Evolutionary conservation across 352 stramenopile species (phyloP).

Genomic region (Pythium volutum): DNA sequence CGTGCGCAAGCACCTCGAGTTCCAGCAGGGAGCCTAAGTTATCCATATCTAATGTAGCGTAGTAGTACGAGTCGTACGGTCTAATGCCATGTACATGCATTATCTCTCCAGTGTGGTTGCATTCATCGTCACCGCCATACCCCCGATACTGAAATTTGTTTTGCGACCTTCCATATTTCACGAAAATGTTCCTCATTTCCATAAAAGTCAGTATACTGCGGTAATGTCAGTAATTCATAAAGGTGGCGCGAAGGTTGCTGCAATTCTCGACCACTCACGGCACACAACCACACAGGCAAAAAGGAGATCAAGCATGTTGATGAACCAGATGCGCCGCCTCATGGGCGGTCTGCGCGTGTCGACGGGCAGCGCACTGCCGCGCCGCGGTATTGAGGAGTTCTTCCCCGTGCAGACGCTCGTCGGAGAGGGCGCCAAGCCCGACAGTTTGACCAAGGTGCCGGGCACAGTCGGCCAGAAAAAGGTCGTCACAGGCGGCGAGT

Average conservation of each 20-base stretch:
- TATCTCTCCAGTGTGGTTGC: too few relatives aligned
- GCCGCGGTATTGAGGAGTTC: constrained; percentile 70
- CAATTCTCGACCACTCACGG: constrained; percentile 23
- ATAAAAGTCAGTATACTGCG: constrained; percentile 7
- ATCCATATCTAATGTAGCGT: too few relatives aligned
- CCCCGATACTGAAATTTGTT: too few relatives aligned
- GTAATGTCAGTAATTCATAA: neutral
- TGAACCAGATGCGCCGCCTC: constrained; percentile 67
- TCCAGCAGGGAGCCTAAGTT: neutral
- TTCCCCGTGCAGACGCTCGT: constrained; percentile 56
- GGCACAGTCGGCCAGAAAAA: constrained; percentile 52
- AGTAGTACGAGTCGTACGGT: too few relatives aligned
- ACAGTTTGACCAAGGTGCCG: constrained; percentile 57
- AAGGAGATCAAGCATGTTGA: constrained; percentile 26
- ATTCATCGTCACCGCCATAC: too few relatives aligned
- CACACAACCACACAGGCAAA: neutral
- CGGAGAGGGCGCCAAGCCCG: constrained; percentile 49
- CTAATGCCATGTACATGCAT: too few relatives aligned
- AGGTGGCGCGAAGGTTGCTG: constrained; percentile 18
- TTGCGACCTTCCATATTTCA: neutral
- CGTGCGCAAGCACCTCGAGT: constrained; percentile 7
- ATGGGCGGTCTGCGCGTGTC: constrained; percentile 59
- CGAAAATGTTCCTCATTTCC: neutral
- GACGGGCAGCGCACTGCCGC: constrained; percentile 31
- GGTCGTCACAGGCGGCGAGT: constrained; percentile 86